Evolutionary conservation across 129 eudicot species (phyloP), one percentile per base, ranked within the genome.

Genomic region (Sambucus nigra): DNA sequence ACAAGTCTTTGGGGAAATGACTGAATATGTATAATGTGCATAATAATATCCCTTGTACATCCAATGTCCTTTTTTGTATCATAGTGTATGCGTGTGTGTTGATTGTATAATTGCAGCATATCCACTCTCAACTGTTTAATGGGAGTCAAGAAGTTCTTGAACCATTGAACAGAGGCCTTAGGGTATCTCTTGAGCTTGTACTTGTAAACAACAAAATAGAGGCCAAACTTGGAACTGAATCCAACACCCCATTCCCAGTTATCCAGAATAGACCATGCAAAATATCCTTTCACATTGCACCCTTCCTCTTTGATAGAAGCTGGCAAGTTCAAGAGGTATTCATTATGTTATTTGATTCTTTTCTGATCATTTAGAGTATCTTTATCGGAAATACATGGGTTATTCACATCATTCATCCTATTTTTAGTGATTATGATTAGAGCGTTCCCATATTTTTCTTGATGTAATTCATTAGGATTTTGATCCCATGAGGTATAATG

Each of bases 201-300:
- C 0, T 79, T 79, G 32, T 78, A 85, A 67, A 85, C 98, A n/a
- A 91, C 95, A 65, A 48, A 91, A 54, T 76, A 85, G 7, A 91
- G 74, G 19, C 98, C 98, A 53, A 85, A 91, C 51, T 95, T 73
- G 5, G 88, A 75, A 40, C 73, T 81, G 52, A 49, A 91, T 68
- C 98, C 98, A 32, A 88, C 88, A 51, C 53, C 84, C 98, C 98
- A 91, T 82, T 91, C 98, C 95, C 95, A 85, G 57, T 91, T 82
- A 63, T 91, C 98, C 38, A 91, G 26, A 44, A 91, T 57, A 2
- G 98, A 85, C 98, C 98, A 91, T n/a, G 65, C 95, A 38, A 91
- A 91, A 57, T 91, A 85, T 16, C 95, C 95, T 52, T 77, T 76
- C 61, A 91, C 82, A 39, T 91, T 85, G 76, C 95, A 85, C 8